Percentiles rank a stretch among this genome's conserved stretches.
Evolutionary conservation across 805 yeast genomes (phyloP).

Genomic region (Alloascoidea africana): DNA sequence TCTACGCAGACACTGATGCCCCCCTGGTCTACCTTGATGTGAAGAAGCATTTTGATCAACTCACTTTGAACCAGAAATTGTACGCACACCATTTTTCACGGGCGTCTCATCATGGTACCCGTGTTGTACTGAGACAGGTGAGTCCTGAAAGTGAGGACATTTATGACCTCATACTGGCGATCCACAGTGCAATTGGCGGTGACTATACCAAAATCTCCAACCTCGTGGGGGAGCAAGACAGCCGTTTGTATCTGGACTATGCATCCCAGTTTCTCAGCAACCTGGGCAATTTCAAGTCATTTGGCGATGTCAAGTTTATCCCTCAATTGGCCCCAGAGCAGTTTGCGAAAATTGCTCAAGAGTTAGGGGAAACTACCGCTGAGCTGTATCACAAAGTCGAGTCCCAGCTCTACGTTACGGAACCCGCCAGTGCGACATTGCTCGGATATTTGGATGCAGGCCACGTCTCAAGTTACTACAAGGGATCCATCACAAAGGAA

Average conservation of each 20-base stretch:
- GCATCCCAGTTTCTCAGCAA: constrained; percentile 49
- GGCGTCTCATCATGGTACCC: constrained; percentile 75
- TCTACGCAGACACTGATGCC: constrained; percentile 43
- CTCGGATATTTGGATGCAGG: constrained; percentile 73
- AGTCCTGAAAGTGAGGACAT: constrained; percentile 69
- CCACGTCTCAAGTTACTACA: constrained; percentile 62
- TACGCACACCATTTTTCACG: constrained; percentile 77
- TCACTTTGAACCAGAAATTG: constrained; percentile 41
- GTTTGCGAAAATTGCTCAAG: constrained; percentile 32
- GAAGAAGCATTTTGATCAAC: constrained; percentile 48
- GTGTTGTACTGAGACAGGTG: constrained; percentile 68
- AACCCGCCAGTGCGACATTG: constrained; percentile 30
- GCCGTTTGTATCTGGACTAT: constrained; percentile 36
- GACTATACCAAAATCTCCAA: constrained; percentile 28
- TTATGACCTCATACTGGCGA: constrained; percentile 47
- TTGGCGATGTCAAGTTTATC: constrained; percentile 78
- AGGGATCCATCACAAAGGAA: constrained; percentile 32
- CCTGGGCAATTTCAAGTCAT: constrained; percentile 67
- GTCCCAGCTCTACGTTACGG: constrained; percentile 32
- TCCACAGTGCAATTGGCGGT: constrained; percentile 36
- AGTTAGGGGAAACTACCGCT: constrained; percentile 14
- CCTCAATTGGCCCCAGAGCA: constrained; percentile 39
- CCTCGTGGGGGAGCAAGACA: constrained; percentile 20
- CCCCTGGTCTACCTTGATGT: constrained; percentile 63
- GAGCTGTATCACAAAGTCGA: constrained; percentile 27